Evolutionary conservation across 2,329 filamentous ascomycete species (phyloP), one percentile per base, ranked within the genome.

Genomic region (Trichoderma simmonsii): DNA sequence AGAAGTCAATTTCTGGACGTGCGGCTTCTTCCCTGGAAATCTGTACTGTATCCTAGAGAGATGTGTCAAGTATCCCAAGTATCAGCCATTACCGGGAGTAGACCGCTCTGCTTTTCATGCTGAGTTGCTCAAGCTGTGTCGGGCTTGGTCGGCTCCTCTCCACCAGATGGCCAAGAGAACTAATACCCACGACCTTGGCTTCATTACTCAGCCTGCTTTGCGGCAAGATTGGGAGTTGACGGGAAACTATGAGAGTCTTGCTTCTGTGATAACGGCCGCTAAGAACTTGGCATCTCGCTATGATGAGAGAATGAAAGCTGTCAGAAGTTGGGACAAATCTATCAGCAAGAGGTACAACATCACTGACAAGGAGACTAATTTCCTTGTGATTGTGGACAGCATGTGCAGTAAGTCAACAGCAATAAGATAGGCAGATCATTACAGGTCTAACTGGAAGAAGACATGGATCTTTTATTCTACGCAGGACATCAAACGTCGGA

Each of bases 111-210:
- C 36, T 11, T 72, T 75, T 24, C 73, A 73, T 51, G 54, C 67
- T 15, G 68, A 74, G n/a, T 71, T 80, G 3, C 73, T 76, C 14
- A 36, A 30, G 1, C 66, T 81, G 3, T 78, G 80, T 65, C 61
- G 68, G 21, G 71, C 71, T 18, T 83, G 81, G 81, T 67, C 80
- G 15, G 76, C 76, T 32, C 81, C 81, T 1, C 73, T 84, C 0
- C 80, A 83, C 63, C 73, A 62, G 18, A 83, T 83, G 78, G 76
- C 81, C 9, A 77, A 72, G 72, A 82, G 84, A 34, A 87, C 80
- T 4, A 84, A 87, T 69, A 88, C 86, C 0, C 86, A 88, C 71
- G 86, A 88, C 56, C 81, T 88, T 72, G 85, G 86, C 0, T 88
- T 88, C 74, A 88, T 88, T 30, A 81, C 87, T 5, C 81, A 84